Conservation (phyloP, 352 stramenopile species). For the Phytopythium litorale region DNA sequence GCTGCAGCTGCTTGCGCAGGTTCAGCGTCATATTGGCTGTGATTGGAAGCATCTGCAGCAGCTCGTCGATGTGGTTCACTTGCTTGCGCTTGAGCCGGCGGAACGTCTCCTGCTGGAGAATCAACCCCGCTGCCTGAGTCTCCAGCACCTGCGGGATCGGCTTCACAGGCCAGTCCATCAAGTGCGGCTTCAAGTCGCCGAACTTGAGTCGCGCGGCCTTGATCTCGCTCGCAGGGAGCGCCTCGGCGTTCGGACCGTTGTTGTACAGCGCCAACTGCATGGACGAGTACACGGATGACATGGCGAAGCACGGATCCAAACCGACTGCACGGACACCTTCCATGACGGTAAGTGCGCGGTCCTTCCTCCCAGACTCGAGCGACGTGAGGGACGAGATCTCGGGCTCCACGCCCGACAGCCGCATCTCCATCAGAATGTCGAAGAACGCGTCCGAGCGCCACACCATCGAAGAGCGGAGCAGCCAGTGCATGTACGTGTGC, state of each 20-base stretch:
- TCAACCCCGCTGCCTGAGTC: conserved; percentile 72
- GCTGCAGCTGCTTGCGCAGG: conserved; percentile 78
- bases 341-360: conserved; percentile 84
- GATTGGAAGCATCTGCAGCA: conserved; percentile 83
- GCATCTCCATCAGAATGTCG: conserved; percentile 85
- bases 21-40: conserved; percentile 88
- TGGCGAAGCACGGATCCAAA: conserved; percentile 81
- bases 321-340: conserved; percentile 80
- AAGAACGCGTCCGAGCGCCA: conserved; percentile 84
- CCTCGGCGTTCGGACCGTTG: conserved; percentile 51
- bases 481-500: conserved; percentile 85
- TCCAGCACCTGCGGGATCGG: conserved; percentile 80
- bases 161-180: conserved; percentile 68
- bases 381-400: conserved; percentile 84
- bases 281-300: conserved; percentile 81
- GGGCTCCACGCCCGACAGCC: conserved; percentile 69
- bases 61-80: conserved; percentile 77
- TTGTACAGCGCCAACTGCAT: conserved; percentile 73
- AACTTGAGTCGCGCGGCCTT: conserved; percentile 55
- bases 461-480: conserved; percentile 70
- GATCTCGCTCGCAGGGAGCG: conserved; percentile 48
- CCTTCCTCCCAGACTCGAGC: conserved; percentile 78
- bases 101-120: conserved; percentile 85
- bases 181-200: conserved; percentile 41
- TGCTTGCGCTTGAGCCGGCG: conserved; percentile 76